Evolutionary conservation across 2,329 filamentous ascomycete species (phyloP).

Genomic region (Fusarium odoratissimum): DNA sequence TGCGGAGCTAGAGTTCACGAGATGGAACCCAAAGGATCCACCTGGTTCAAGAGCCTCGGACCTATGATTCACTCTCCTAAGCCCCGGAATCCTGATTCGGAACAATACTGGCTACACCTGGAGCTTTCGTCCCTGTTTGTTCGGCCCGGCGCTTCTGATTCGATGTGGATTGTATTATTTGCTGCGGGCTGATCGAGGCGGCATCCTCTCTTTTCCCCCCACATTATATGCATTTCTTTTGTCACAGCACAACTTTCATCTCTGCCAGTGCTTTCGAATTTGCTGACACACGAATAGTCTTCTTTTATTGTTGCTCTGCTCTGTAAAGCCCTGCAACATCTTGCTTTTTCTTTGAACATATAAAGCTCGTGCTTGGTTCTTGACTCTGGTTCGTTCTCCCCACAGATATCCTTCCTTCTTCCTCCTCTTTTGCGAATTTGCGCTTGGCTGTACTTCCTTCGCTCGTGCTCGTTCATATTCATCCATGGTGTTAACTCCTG

Average conservation of each 20-base stretch:
- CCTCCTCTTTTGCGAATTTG: neutral
- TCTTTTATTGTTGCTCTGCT: conserved; percentile 37
- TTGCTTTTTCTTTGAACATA: conserved; percentile 35
- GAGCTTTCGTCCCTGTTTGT: conserved; percentile 1
- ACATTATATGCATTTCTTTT: neutral
- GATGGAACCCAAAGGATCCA: neutral
- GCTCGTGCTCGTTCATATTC: neutral
- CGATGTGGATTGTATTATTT: neutral
- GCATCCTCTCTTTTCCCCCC: neutral
- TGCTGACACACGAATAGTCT: conserved; percentile 24
- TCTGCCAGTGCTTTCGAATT: neutral
- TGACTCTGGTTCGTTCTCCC: conserved; percentile 23
- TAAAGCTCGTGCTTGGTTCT: conserved; percentile 33
- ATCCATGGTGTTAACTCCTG: conserved; percentile 11
- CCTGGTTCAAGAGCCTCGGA: neutral
- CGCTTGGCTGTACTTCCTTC: no score
- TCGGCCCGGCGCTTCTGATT: neutral
- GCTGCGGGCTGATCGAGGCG: neutral
- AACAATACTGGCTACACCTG: neutral
- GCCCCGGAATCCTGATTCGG: neutral
- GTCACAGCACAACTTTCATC: neutral
- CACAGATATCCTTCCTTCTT: neutral
- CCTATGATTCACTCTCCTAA: conserved; percentile 20
- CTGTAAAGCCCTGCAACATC: conserved; percentile 37
- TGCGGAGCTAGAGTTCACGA: neutral